Base-by-base conservation (phyloP, 192 early-diverging fungal species). In the Coemansia sp. region DNA sequence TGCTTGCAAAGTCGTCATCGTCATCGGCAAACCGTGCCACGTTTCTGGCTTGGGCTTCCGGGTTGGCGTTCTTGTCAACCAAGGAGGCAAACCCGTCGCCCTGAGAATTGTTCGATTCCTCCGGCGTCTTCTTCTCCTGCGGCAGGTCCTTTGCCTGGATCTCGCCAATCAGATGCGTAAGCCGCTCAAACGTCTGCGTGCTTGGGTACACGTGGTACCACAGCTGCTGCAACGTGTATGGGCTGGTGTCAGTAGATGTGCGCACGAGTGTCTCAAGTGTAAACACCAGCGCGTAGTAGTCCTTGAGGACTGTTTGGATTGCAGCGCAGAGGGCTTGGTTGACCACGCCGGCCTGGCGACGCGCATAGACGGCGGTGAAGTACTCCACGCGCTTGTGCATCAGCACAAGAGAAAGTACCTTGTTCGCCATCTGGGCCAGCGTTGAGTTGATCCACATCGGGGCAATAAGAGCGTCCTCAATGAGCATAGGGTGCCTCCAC, bases 281-380 rank as follows among this genome's bases (percentile, higher is more conserved):
- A 15, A 91, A 92, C 13, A 99, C 86, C 18, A 96, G 69, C 15
- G 91, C 76, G 13, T 92, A 71, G 63, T 93, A 98, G 56, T 96
- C 95, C 86, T 94, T 92, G 38, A 93, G 61, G 40, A 99, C 65
- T 23, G 59, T 81, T 13, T 86, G 71, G 47, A 97, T 91, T 0
- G 93, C 93, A 1, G 94, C 92, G 64, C 90, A 91, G 1, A 99
- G 87, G 0, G 97, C 96, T 73, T 99, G 94, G 64, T 87, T 91
- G 26, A 96, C 90, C 13, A 89, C 87, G 4, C 97, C 97, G 56
- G 92, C 93, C 37, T 91, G 87, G 38, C 92, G 92, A 12, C 84
- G 77, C 9, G 90, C 87, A 64, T 93, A 92, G 0, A 84, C 74
- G 23, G 88, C 84, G 8, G 93, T 85, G 81, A 96, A 99, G 13